Base-by-base conservation (phyloP, 176 grass and related monocot genomes). In the Neostapfia colusana region DNA sequence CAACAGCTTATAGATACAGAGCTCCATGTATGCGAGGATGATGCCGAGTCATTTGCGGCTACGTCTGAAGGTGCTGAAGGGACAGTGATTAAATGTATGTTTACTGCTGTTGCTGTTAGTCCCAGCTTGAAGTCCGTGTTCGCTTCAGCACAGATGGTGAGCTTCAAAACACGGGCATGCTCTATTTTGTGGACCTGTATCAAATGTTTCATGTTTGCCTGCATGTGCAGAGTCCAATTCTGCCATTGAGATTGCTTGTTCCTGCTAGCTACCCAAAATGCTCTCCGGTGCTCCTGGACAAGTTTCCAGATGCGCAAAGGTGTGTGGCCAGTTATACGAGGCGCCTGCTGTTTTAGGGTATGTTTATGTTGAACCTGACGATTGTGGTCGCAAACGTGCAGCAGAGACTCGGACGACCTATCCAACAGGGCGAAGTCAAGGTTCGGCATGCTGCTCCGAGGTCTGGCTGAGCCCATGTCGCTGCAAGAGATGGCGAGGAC, bases 241-340 rank as follows among this genome's bases (percentile, higher is more conserved):
- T 90, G 70, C 91, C 95, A 20, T 64, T 99, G 85, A 95, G 87
- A 87, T 76, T 99, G 85, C 83, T 95, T 86, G 95, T 99, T 86
- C 91, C 95, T 80, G 72, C 83, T 44, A 87, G 89, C 73, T 99
- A 99, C 79, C 95, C 95, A 21, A 90, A 89, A 82, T 93, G 90
- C 76, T 97, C 93, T 49, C 95, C 95, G 12, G 83, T 99, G 58
- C 87, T 99, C 50, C 82, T 99, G 40, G 95, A 95, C 70, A 95
- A 95, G 58, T 82, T 95, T 80, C 85, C 83, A 2, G 91, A 92
- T 85, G 91, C 95, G 56, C 89, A 90, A 87, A 95, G 91, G 95
- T 95, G 41, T 0, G 68, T 85, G 8, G 23, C 34, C 26, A 18
- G 35, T 25, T 39, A 56, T 17, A 40, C 15, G 25, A 31, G 25